Evolutionary conservation across 1,284 basidiomycete genomes (phyloP).

Genomic region (Amylostereum chailletii): DNA sequence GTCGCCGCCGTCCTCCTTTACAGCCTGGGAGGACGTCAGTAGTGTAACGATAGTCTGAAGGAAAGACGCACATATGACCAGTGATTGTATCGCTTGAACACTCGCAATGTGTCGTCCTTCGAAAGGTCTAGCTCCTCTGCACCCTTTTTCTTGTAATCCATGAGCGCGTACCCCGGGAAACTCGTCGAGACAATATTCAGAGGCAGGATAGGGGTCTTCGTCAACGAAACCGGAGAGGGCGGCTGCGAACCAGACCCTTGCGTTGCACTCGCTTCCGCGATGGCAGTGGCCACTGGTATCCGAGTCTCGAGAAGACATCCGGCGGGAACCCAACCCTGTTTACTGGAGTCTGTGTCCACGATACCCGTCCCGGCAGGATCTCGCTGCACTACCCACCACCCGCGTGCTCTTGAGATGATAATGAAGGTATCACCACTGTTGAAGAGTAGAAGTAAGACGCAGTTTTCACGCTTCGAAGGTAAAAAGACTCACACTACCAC

Average conservation of each 20-base stretch:
- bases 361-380: constrained; percentile 82
- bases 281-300: constrained; percentile 68
- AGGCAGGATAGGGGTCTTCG: constrained; percentile 74
- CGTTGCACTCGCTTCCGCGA: constrained; percentile 65
- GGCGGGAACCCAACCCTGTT: constrained; percentile 86
- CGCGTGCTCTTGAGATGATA: constrained; percentile 87
- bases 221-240: constrained; percentile 22
- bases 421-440: constrained; percentile 83
- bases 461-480: not conserved
- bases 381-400: constrained; percentile 98
- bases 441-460: constrained; percentile 5
- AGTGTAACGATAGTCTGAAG: constrained; percentile 8
- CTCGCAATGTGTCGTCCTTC: constrained; percentile 82
- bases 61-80: constrained; percentile 73
- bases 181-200: constrained; percentile 86
- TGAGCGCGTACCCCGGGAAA: constrained; percentile 89
- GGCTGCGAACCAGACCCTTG: constrained; percentile 35
- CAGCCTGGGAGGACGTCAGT: constrained; percentile 42
- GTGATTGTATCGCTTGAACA: constrained; percentile 97
- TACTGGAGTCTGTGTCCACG: constrained; percentile 64
- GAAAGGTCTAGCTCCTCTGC: constrained; percentile 82
- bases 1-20: constrained; percentile 82
- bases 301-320: constrained; percentile 92
- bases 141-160: constrained; percentile 90
- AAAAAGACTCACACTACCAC: constrained; percentile 76